Conservation (phyloP, 148 eudicot species). For the Chenopodium berlandieri region DNA sequence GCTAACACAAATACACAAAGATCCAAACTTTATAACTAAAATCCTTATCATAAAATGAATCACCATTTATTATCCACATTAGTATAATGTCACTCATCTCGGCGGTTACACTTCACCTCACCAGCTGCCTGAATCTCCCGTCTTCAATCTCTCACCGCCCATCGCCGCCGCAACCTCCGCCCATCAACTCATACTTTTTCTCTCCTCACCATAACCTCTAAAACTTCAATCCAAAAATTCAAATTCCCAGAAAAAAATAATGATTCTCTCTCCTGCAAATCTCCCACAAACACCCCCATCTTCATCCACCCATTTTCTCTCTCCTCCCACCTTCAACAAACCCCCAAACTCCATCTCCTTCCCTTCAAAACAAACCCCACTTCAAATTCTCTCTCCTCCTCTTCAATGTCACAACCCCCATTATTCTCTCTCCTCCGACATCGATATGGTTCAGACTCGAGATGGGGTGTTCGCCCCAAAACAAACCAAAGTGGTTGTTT, state of each 20-base stretch:
- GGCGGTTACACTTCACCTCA: too few species aligned
- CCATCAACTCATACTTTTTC: neutral
- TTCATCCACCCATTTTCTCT: slow-evolving; percentile 2
- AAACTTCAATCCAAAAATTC: neutral
- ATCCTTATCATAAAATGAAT: too few species aligned
- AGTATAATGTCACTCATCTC: too few species aligned
- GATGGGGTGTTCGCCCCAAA: slow-evolving; percentile 56
- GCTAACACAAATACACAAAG: too few species aligned
- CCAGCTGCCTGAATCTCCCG: too few species aligned
- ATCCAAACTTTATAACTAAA: too few species aligned
- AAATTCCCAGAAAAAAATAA: neutral
- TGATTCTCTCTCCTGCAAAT: slow-evolving; percentile 15
- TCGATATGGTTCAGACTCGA: slow-evolving; percentile 64
- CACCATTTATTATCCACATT: too few species aligned
- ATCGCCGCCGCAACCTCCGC: neutral
- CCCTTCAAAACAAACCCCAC: neutral
- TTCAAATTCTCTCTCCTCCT: neutral
- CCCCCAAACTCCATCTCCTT: slow-evolving; percentile 3
- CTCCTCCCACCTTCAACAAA: neutral
- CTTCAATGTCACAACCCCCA: slow-evolving; percentile 11
- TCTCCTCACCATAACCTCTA: neutral
- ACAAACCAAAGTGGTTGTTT: slow-evolving; percentile 63
- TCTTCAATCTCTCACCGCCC: neutral
- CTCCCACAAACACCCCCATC: neutral
- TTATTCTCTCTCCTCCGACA: slow-evolving; percentile 29